Evolutionary conservation across 2,329 filamentous ascomycete species (phyloP), one percentile per base, ranked within the genome.

Genomic region (Escovopsis weberi): DNA sequence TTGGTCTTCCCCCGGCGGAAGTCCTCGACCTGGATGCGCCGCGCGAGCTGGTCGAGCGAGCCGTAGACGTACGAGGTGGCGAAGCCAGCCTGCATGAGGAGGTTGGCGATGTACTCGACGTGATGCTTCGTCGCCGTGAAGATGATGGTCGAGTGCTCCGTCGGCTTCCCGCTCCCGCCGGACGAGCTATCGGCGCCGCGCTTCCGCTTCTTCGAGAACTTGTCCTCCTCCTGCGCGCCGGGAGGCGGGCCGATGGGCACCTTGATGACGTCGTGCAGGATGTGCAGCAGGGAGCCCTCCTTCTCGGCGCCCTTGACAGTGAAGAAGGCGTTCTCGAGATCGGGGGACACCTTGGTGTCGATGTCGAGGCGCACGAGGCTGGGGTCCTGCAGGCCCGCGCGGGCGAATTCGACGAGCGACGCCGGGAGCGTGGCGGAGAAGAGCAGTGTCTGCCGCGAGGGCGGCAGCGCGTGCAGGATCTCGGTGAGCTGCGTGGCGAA

Each of bases 91-190:
- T 81, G 68, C 26, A 74, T 72, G n/a, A 98, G 70, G n/a, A 98
- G 64, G 37, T 76, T 75, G 34, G 84, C 78, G 4, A 98, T 65
- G 56, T 96, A 98, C 54, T 98, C 93, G 41, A 98, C 91, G 56
- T 95, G 87, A 62, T 98, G 91, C 58, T 98, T 96, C 0, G 91
- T 96, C 2, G 89, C 85, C 1, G 85, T 78, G 55, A 98, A 98
- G 4, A 98, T 70, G 51, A 98, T 95, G 0, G 93, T 98, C 0
- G 91, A 95, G 59, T 94, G 81, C 45, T 85, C 75, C 1, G 87
- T 91, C 2, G 87, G 86, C 43, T 82, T 85, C 33, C 71, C 70
- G 6, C 28, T 10, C 6, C 28, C 28, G 28, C 28, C 63, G 10
- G 66, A 56, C 46, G 74, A 70, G 28, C 10, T 30, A 5, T 68